phyloP scores from a whole-genome alignment of 2,329 filamentous ascomycete species.

The Exophiala viscosa region DNA sequence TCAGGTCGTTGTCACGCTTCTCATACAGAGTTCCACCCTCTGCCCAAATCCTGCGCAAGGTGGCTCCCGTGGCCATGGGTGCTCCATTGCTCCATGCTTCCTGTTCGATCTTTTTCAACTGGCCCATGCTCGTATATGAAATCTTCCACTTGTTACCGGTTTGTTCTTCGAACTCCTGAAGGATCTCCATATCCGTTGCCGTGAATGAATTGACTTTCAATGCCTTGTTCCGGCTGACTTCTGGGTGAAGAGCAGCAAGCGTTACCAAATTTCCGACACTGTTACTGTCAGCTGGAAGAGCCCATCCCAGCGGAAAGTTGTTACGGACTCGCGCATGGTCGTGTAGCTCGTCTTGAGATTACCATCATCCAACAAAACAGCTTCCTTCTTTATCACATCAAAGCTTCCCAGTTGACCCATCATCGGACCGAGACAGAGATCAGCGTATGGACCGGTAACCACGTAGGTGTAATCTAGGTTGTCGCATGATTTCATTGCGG shows the following conservation, averaged over 20 bases:
- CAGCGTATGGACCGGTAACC: conserved; percentile 66
- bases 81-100: conserved; percentile 54
- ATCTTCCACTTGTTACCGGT: conserved; percentile 56
- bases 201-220: conserved; percentile 70
- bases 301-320: not conserved
- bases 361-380: conserved; percentile 60
- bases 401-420: conserved; percentile 52
- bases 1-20: conserved; percentile 60
- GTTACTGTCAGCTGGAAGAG: not conserved
- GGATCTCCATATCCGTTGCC: conserved; percentile 58
- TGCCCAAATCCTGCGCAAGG: conserved; percentile 67
- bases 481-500: conserved; percentile 48
- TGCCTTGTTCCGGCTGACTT: conserved; percentile 51
- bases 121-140: conserved; percentile 50
- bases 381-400: conserved; percentile 54
- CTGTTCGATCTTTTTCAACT: conserved; percentile 55
- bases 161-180: conserved; percentile 64
- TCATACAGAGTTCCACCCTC: conserved; percentile 68
- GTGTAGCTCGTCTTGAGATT: conserved; percentile 62
- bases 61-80: conserved; percentile 53
- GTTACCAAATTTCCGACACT: conserved; percentile 63
- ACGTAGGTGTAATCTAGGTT: conserved; percentile 61
- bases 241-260: conserved; percentile 57
- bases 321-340: conserved; percentile 63
- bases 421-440: conserved; percentile 53